Evolutionary conservation across 2,329 filamentous ascomycete genomes (phyloP).

Genomic region (Diplodia intermedia): DNA sequence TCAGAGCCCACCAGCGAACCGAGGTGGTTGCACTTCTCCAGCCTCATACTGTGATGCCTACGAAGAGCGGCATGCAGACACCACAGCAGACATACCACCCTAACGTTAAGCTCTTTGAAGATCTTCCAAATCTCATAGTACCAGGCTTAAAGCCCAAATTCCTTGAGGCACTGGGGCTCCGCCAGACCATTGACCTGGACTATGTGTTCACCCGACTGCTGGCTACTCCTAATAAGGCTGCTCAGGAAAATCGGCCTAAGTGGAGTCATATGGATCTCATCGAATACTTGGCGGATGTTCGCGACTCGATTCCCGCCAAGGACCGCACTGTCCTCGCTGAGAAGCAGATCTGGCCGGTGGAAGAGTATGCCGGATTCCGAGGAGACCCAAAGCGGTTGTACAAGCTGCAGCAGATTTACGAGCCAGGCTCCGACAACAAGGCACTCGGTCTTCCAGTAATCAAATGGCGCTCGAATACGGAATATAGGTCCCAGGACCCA

Average conservation of each 20-base stretch:
- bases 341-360: conserved; percentile 49
- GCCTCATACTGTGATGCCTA: conserved; percentile 79
- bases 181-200: conserved; percentile 92
- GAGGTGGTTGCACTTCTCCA: conserved; percentile 70
- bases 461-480: conserved; percentile 45
- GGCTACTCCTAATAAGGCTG: conserved; percentile 17
- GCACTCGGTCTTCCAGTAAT: conserved; percentile 72
- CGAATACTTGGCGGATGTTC: conserved; percentile 90
- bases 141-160: conserved; percentile 88
- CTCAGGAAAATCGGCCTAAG: conserved; percentile 54
- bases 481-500: conserved; percentile 26
- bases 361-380: conserved; percentile 30
- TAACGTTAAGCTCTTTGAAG: conserved; percentile 92
- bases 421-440: conserved; percentile 44
- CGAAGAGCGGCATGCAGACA: conserved; percentile 85
- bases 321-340: conserved; percentile 58
- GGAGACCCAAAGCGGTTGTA: conserved; percentile 43
- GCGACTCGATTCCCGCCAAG: conserved; percentile 81
- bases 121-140: conserved; percentile 81
- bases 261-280: conserved; percentile 96
- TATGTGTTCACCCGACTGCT: conserved; percentile 85
- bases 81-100: conserved; percentile 90
- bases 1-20: conserved; percentile 70
- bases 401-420: conserved; percentile 47
- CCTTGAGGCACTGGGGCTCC: conserved; percentile 79